Percentiles rank a stretch among this genome's conserved stretches.
Evolutionary conservation across 768 basidiomycete species (phyloP).

Genomic region (Trichaptum fuscoviolaceum): DNA sequence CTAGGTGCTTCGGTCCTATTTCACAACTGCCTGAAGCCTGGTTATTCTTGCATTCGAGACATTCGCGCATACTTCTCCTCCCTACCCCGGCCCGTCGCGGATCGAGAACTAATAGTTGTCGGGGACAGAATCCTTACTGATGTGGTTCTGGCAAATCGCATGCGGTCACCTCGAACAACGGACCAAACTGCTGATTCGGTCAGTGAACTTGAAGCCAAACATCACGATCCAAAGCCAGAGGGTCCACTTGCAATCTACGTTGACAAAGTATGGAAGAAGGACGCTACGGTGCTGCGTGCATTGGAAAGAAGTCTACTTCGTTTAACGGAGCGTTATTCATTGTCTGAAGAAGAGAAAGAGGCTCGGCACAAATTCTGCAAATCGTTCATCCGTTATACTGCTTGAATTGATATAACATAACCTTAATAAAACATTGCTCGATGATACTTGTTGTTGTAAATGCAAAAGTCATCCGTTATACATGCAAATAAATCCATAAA

Average conservation of each 20-base stretch:
- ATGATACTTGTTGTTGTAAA: neutral
- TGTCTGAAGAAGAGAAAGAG: neutral
- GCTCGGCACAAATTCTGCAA: neutral
- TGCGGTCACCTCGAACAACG: conserved; percentile 28
- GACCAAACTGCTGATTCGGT: conserved; percentile 8
- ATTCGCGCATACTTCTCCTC: conserved; percentile 73
- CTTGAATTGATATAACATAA: neutral
- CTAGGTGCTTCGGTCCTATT: conserved; percentile 79
- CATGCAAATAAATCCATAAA: neutral
- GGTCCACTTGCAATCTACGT: conserved; percentile 71
- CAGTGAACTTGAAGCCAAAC: neutral
- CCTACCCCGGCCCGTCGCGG: conserved; percentile 46
- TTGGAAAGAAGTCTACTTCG: conserved; percentile 48
- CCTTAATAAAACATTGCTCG: neutral
- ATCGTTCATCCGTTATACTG: conserved; percentile 2
- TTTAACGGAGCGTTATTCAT: conserved; percentile 31
- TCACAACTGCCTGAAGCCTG: conserved; percentile 75
- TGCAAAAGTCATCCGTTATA: neutral
- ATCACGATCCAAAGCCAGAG: neutral
- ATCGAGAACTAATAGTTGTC: conserved; percentile 59
- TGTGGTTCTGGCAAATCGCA: conserved; percentile 77
- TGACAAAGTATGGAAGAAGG: conserved; percentile 61
- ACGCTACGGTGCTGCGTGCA: conserved; percentile 57
- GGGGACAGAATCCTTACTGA: conserved; percentile 95
- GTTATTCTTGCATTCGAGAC: conserved; percentile 65